Base-by-base conservation (phyloP, 306 rosid species). In the Vigna reflexopilosa region DNA sequence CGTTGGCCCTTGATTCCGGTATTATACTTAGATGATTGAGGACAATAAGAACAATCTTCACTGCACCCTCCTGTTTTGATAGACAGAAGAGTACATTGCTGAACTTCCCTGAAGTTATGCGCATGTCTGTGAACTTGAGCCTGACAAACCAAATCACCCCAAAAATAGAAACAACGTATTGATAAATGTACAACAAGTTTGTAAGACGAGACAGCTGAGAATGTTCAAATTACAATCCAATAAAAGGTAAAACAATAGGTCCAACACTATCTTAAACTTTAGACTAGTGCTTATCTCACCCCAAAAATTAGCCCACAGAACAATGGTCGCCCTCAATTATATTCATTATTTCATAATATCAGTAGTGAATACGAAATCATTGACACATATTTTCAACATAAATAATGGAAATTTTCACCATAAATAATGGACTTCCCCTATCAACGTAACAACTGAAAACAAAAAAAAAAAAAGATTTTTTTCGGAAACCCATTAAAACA, bases 1-100 rank as follows among this genome's bases (percentile, higher is more conserved):
- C 85, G 81, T 24, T 92, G 98, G 52, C 89, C 87, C 79, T 95
- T 95, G 36, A 95, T 73, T 62, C 98, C 98, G 0, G 98, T 92
- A 26, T 91, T 82, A 80, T 95, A 92, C 77, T 93, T 87, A 11
- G 98, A 95, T 2, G 98, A 95, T 48, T 95, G 98, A 68, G 98
- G 98, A 51, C 98, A 95, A 67, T 95, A 95, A 2, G 98, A 92
- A 65, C 98, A 95, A 79, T 95, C 98, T 85, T 95, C 98, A 87
- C 98, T 95, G 69, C 98, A 95, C 26, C 98, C 98, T 32, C 98
- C 98, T 3, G 98, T 95, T 89, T 95, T 95, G 50, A 95, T 90
- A 50, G 98, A 95, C 26, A 95, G 86, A 26, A 95, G 96, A 73
- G 98, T 95, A 78, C 98, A 95, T 82, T 95, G 98, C 79, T 95